Evolutionary conservation across 495 filamentous ascomycete species (phyloP), one percentile per base, ranked within the genome.

Genomic region (Annulohypoxylon stygium): DNA sequence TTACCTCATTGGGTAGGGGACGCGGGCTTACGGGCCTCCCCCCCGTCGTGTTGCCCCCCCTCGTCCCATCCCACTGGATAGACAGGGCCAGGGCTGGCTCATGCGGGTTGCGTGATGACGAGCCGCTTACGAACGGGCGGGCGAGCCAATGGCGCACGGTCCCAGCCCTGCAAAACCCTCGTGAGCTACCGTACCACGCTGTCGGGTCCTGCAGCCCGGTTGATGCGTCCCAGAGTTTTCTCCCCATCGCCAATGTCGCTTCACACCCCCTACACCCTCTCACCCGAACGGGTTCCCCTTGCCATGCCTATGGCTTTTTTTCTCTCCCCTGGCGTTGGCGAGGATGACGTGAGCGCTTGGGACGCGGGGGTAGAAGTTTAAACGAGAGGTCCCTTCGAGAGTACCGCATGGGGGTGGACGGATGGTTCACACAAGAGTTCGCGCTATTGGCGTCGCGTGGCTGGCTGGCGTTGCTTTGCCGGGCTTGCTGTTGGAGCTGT

Each of bases 141-240:
- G 51, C 60, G 43, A 3, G 30, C 72, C 72, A 75, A 75, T 75
- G 58, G 55, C 23, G n/a, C 9, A 25, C 53, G 20, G 30, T 65
- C 50, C 65, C 50, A 66, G 41, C 58, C 66, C 67, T 64, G 67
- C 47, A 57, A 60, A 50, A 62, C 41, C 55, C 54, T 54, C 54
- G 54, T 14, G 23, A 41, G 26, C 30, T 54, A 41, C 72, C 67
- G 68, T 75, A 61, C 72, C 72, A 70, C 55, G 57, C 72, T 64
- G 72, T 75, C 72, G 72, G 72, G 72, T 70, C 72, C 72, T 69
- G 63, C 72, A 70, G 41, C 72, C 57, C 66, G 57, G 45, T 51
- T n/a, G 50, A 54, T 54, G 50, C 50, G 50, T 54, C 25, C 50
- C 50, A 30, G 23, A 54, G 23, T 25, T 30, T 26, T 33, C 6